phyloP scores from a whole-genome alignment of 2,329 filamentous ascomycete genomes.

The Coniella lustricola region DNA sequence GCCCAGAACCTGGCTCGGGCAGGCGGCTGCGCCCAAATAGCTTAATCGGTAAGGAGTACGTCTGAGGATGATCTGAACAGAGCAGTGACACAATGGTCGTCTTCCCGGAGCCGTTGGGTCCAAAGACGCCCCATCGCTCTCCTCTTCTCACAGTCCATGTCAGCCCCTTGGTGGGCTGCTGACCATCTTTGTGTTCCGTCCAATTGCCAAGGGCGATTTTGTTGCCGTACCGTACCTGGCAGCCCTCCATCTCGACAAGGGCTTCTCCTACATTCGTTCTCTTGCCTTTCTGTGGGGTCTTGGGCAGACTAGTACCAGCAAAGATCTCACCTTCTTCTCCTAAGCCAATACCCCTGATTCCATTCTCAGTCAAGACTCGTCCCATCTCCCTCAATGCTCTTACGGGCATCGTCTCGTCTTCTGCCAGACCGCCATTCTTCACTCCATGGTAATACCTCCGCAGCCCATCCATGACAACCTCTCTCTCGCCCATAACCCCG shows the following conservation, averaged over 20 bases:
- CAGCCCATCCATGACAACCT: constrained; percentile 51
- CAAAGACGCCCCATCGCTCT: constrained; percentile 87
- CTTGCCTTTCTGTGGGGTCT: not conserved
- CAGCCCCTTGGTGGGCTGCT: constrained; percentile 50
- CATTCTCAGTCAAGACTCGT: constrained; percentile 34
- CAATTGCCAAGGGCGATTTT: constrained; percentile 78
- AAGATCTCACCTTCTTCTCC: constrained; percentile 23
- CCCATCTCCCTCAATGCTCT: constrained; percentile 45
- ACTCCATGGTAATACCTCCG: constrained; percentile 41
- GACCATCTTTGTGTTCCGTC: constrained; percentile 50
- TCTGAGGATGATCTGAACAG: constrained; percentile 91
- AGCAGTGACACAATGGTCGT: constrained; percentile 89
- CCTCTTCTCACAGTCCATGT: constrained; percentile 78
- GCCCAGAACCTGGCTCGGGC: constrained; percentile 59
- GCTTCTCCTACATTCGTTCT: constrained; percentile 48
- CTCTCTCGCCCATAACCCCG: constrained; percentile 57
- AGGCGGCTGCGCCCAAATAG: constrained; percentile 79
- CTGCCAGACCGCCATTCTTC: constrained; percentile 33
- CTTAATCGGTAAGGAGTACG: constrained; percentile 80
- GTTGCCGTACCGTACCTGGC: constrained; percentile 70
- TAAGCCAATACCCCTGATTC: constrained; percentile 31
- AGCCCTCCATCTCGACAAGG: constrained; percentile 81
- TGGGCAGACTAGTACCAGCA: constrained; percentile 3
- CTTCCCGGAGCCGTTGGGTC: constrained; percentile 91
- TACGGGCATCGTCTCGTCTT: constrained; percentile 42